Evolutionary conservation across 1,284 basidiomycete species (phyloP).

Genomic region (Moniliella sp.): DNA sequence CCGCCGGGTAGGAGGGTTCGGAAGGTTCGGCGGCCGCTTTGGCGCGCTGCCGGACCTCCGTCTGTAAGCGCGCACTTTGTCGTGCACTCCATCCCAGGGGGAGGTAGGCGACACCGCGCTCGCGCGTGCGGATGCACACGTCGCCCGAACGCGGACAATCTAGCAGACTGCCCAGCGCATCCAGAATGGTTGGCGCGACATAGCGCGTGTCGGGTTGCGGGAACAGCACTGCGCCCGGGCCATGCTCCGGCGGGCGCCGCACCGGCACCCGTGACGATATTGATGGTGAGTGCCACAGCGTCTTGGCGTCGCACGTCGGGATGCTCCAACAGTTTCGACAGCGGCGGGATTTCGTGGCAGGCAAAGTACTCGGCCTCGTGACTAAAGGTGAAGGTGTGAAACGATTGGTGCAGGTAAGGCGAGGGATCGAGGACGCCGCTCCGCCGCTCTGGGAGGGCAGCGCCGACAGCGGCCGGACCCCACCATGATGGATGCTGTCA

Average conservation of each 20-base stretch:
- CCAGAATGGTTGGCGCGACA: slow-evolving; percentile 14
- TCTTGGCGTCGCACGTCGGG: slow-evolving; percentile 3
- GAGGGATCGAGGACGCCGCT: too few relatives aligned
- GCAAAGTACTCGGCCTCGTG: slow-evolving; percentile 16
- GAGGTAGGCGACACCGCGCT: too few relatives aligned
- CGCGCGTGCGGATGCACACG: slow-evolving; percentile 20
- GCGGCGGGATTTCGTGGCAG: slow-evolving; percentile 14
- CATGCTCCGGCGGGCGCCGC: not conserved
- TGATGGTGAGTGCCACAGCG: slow-evolving; percentile 16
- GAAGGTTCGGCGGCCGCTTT: too few relatives aligned
- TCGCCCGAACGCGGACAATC: slow-evolving; percentile 26
- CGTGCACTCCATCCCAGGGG: too few relatives aligned
- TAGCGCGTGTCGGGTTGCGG: slow-evolving; percentile 10
- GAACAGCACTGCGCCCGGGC: slow-evolving; percentile 6
- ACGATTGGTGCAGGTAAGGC: slow-evolving; percentile 13
- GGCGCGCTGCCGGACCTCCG: too few relatives aligned
- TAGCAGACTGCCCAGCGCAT: slow-evolving; percentile 12
- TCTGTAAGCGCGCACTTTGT: too few relatives aligned
- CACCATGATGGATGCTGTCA: too few relatives aligned
- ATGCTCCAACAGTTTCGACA: slow-evolving; percentile 11
- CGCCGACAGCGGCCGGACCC: too few relatives aligned
- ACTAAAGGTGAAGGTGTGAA: slow-evolving; percentile 10
- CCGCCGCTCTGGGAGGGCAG: too few relatives aligned
- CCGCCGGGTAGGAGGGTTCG: too few relatives aligned
- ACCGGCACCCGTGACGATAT: slow-evolving; percentile 11